Evolutionary conservation across 2,329 filamentous ascomycete species (phyloP), one percentile per base, ranked within the genome.

Genomic region (Xylariaceae sp.): DNA sequence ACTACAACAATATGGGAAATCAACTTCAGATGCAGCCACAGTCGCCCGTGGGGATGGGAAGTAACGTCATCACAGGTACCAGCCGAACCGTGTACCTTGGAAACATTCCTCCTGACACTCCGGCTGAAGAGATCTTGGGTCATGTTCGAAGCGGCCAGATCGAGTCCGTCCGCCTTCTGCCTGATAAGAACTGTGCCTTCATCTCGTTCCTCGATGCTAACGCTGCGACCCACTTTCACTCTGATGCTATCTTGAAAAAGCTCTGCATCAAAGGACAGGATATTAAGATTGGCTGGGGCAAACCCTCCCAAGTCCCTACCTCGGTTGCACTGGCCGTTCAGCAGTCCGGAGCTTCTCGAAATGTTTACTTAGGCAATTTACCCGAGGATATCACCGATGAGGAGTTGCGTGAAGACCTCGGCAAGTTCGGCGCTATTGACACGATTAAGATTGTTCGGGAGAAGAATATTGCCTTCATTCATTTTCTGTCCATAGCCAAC

Each of bases 151-250:
- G 94, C 73, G 94, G 94, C 20, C 94, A 97, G 72, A 97, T 99
- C 67, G 94, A 99, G 78, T 97, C 94, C n/a, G 94, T 99, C 47
- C 89, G 94, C 65, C 83, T 99, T 61, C 81, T 99, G 50, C 91
- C 93, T 20, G 94, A 99, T 77, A 99, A 97, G 90, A 99, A 97
- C 81, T 99, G 94, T 70, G 94, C 94, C 53, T 99, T 99, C 81
- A 97, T 99, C 71, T 99, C 94, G 6, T 99, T 99, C 79, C 81
- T 99, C 62, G 94, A 99, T 70, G 92, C 92, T 67, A 96, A 92
- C 77, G 97, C 94, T 24, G 94, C 94, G 51, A 97, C 93, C 18
- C 94, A 99, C 73, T 99, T 99, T 78, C 94, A 99, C 80, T 99
- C 94, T 16, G 94, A 99, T 81, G 94, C 94, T 64, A 99, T 99